A percentile compares a stretch with the other conserved stretches of the same genome.
Evolutionary conservation across 257 asterid species (phyloP).

Genomic region (Solanum chilense): DNA sequence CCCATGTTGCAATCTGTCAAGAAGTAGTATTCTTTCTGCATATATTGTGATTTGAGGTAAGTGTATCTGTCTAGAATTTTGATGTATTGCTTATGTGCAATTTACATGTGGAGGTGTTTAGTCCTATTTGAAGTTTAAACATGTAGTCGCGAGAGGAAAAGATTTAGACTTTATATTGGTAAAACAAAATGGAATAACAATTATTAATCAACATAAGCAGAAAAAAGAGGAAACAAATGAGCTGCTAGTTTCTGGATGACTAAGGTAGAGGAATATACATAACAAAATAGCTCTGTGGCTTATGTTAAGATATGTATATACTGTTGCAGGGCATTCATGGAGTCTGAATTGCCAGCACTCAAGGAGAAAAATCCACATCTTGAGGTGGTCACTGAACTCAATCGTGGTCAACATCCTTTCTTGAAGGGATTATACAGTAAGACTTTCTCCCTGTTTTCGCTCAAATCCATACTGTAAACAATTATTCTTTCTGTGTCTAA

Average conservation of each 20-base stretch:
- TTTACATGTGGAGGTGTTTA: background rate
- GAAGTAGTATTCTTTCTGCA: background rate
- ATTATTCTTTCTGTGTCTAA: background rate
- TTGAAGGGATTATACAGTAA: constrained; percentile 74
- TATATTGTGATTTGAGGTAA: background rate
- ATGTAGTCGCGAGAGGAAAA: background rate
- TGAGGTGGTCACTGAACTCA: constrained; percentile 78
- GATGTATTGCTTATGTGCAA: background rate
- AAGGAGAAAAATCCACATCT: constrained; percentile 69
- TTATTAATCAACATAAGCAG: background rate
- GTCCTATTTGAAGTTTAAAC: background rate
- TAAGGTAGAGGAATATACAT: background rate
- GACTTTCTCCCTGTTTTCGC: constrained; percentile 7
- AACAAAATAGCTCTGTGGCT: background rate
- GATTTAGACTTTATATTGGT: background rate
- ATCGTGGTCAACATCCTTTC: constrained; percentile 79
- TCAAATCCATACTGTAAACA: background rate
- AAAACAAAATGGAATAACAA: background rate
- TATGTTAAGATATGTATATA: background rate
- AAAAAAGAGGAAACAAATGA: background rate
- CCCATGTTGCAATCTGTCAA: background rate
- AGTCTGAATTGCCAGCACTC: constrained; percentile 60
- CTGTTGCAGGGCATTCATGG: constrained; percentile 66
- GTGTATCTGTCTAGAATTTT: background rate
- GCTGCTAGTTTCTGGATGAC: background rate